Evolutionary conservation across 176 grass and related monocot genomes (phyloP).

Genomic region (Carex pumila): DNA sequence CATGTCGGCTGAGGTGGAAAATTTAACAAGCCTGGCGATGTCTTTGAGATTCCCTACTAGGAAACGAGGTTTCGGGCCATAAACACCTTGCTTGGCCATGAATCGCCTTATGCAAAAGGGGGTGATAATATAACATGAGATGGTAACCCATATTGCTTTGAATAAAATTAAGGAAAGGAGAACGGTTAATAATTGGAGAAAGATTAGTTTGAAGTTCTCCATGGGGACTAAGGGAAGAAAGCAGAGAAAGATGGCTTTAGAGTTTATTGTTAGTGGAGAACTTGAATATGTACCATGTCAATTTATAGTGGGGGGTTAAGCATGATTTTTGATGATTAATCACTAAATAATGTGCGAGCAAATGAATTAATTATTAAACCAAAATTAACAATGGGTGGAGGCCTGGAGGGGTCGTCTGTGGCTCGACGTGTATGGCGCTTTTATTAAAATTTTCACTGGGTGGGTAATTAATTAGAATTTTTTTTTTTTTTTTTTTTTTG

Average conservation of each 20-base stretch:
- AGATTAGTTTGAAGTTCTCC: constrained; percentile 16
- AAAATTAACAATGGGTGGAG: not conserved
- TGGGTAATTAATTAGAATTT: not conserved
- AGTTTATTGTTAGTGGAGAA: not conserved
- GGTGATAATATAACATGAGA: constrained; percentile 62
- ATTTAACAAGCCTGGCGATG: constrained; percentile 37
- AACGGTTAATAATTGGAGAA: constrained; percentile 3
- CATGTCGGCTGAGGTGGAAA: constrained; percentile 58
- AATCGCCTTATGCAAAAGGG: constrained; percentile 47
- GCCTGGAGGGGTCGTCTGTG: too few relatives aligned
- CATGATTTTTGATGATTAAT: not conserved
- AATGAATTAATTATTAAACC: not conserved
- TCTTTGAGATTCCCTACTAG: constrained; percentile 72
- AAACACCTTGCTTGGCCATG: constrained; percentile 71
- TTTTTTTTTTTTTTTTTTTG: too few relatives aligned
- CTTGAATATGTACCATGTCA: not conserved
- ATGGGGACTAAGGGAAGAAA: not conserved
- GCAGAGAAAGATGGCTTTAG: not conserved
- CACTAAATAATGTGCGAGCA: not conserved
- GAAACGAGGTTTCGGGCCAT: constrained; percentile 35
- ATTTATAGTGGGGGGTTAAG: constrained; percentile 13
- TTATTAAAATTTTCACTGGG: not conserved
- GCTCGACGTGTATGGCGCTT: too few relatives aligned
- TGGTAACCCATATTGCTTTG: constrained; percentile 46
- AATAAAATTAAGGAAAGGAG: constrained; percentile 29